These are phyloP conservation scores for Mycena rosella DNA, from an alignment of 768 basidiomycete genomes.

Conservation along the genomic window DNA sequence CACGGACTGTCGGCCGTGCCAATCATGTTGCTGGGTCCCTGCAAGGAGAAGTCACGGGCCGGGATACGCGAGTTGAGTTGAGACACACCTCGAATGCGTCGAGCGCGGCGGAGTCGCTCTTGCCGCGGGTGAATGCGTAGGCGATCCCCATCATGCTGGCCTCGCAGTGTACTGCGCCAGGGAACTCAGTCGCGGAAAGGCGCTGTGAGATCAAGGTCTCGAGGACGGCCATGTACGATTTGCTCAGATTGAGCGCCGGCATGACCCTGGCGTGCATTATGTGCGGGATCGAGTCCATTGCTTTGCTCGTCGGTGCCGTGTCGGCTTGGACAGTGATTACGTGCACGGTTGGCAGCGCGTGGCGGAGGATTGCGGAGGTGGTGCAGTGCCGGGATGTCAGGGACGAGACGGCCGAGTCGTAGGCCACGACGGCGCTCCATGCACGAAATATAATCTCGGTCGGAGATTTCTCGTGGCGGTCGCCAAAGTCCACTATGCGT, in stretches of 20 bases:
- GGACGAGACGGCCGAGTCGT: conserved; percentile 8
- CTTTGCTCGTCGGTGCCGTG: background rate
- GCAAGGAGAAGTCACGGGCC: too few species aligned
- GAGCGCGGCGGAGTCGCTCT: background rate
- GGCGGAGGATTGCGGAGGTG: conserved; percentile 2
- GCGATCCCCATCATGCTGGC: conserved; percentile 26
- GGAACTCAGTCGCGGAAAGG: conserved; percentile 4
- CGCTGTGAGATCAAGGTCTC: conserved; percentile 10
- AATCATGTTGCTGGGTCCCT: conserved; percentile 24
- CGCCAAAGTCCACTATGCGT: conserved; percentile 3
- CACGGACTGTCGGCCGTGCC: conserved; percentile 3
- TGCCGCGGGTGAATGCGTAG: conserved; percentile 6
- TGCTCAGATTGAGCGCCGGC: conserved; percentile 12
- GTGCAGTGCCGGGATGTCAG: background rate
- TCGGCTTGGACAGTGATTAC: background rate
- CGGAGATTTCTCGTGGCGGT: background rate
- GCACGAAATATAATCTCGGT: background rate
- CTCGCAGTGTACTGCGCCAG: conserved; percentile 16
- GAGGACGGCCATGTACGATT: background rate
- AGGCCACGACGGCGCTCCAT: conserved; percentile 18
- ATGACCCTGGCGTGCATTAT: conserved; percentile 16
- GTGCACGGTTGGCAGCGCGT: conserved; percentile 11
- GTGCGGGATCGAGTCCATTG: conserved; percentile 17
- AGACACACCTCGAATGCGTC: conserved; percentile 17
- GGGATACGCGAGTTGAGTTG: background rate